A percentile compares a stretch with the other conserved stretches of the same genome.
phyloP scores from a whole-genome alignment of 164 flowering plant genomes.

The Aristolochia californica region DNA sequence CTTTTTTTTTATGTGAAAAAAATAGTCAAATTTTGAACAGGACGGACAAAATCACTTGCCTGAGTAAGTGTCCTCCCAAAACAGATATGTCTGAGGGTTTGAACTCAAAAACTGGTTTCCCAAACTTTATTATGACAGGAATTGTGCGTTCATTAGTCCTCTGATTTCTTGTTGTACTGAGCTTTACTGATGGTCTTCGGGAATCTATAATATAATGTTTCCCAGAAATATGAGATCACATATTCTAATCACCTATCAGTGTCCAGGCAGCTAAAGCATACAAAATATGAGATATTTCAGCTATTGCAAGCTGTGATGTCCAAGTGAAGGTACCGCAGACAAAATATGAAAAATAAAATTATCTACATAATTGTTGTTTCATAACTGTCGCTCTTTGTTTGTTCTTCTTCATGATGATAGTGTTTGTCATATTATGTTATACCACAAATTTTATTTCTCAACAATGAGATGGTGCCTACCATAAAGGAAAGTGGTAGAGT shows the following conservation, averaged over 20 bases:
- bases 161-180: slow-evolving; percentile 55
- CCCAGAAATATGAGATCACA: not conserved
- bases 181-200: slow-evolving; percentile 58
- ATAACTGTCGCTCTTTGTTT: too few species aligned
- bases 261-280: not conserved
- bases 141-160: slow-evolving; percentile 50
- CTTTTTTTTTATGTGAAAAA: not conserved
- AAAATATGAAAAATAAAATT: too few species aligned
- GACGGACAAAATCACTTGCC: slow-evolving; percentile 30
- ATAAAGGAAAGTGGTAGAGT: slow-evolving; percentile 73
- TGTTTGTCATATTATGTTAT: too few species aligned
- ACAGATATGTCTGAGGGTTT: slow-evolving; percentile 64
- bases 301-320: too few species aligned
- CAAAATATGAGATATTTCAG: not conserved
- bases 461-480: slow-evolving; percentile 28
- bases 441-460: too few species aligned
- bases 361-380: too few species aligned
- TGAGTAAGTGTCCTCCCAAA: slow-evolving; percentile 62
- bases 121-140: slow-evolving; percentile 47
- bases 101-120: slow-evolving; percentile 79
- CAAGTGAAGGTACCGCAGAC: too few species aligned
- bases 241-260: not conserved
- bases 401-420: too few species aligned
- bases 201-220: slow-evolving; percentile 35
- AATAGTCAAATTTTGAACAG: not conserved